phyloP scores from a whole-genome alignment of 805 yeast species.

The Nakazawaea siamensis region DNA sequence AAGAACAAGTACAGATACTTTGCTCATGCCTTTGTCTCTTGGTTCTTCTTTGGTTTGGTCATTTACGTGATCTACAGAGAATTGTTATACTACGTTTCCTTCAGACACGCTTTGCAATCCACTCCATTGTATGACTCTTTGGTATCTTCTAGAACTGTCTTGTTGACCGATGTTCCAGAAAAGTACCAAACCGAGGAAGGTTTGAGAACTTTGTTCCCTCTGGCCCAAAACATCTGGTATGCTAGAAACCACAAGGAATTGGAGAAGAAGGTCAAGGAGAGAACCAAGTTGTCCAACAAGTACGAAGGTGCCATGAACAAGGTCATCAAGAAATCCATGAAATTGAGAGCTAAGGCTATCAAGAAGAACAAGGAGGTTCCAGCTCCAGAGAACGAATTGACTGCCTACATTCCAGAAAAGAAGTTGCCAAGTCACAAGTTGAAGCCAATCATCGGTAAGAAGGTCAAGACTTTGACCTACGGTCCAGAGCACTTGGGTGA shows the following conservation, averaged over 20 bases:
- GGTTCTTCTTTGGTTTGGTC: slow-evolving; percentile 64
- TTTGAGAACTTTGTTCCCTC: slow-evolving; percentile 54
- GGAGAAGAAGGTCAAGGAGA: slow-evolving; percentile 48
- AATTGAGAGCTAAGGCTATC: slow-evolving; percentile 41
- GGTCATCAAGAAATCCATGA: slow-evolving; percentile 51
- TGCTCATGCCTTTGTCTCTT: slow-evolving; percentile 71
- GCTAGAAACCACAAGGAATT: slow-evolving; percentile 58
- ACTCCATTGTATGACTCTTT: slow-evolving; percentile 67
- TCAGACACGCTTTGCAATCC: slow-evolving; percentile 67
- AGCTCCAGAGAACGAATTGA: slow-evolving; percentile 46
- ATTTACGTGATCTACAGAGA: slow-evolving; percentile 66
- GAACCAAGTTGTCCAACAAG: slow-evolving; percentile 51
- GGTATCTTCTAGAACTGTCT: slow-evolving; percentile 61
- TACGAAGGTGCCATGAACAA: slow-evolving; percentile 61
- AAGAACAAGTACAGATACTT: slow-evolving; percentile 51
- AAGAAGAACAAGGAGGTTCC: slow-evolving; percentile 53
- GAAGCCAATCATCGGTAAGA: slow-evolving; percentile 65
- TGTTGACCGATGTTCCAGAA: slow-evolving; percentile 61
- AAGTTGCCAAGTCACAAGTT: slow-evolving; percentile 82
- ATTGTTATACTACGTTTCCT: slow-evolving; percentile 58
- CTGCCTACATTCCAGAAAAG: slow-evolving; percentile 56
- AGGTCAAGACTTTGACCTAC: slow-evolving; percentile 78
- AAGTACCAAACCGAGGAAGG: slow-evolving; percentile 36
- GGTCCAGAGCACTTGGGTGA: slow-evolving; percentile 60
- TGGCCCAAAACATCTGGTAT: slow-evolving; percentile 49